phyloP scores from a whole-genome alignment of 2,329 filamentous ascomycete genomes.

The Ascochyta lentis region DNA sequence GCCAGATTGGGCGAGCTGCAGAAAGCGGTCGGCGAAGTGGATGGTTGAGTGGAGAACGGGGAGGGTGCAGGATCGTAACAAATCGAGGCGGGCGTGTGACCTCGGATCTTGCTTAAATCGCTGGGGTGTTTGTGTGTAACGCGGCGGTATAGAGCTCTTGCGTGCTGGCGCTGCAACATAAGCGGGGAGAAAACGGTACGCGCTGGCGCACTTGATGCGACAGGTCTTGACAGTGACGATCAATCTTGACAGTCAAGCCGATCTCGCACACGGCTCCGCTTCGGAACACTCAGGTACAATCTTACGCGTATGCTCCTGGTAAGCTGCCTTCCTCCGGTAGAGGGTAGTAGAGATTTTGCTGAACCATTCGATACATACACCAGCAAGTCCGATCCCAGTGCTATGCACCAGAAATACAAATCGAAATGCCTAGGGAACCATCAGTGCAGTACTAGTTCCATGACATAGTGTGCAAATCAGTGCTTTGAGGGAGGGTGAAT shows the following conservation, averaged over 20 bases:
- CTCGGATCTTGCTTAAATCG: constrained; percentile 5
- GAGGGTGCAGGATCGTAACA: constrained; percentile 6
- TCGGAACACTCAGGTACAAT: neutral
- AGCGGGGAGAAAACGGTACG: neutral
- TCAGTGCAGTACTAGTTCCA: neutral
- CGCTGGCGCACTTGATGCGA: constrained; percentile 1
- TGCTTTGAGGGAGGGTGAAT: neutral
- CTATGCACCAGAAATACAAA: neutral
- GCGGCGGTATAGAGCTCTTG: constrained; percentile 4
- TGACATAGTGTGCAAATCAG: neutral
- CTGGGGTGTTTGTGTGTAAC: constrained; percentile 5
- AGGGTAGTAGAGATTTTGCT: neutral
- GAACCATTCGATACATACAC: neutral
- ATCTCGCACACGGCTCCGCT: neutral
- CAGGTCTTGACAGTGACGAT: neutral
- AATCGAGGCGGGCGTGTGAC: neutral
- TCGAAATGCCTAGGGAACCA: no score
- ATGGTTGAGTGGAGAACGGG: neutral
- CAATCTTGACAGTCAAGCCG: neutral
- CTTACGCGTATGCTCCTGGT: neutral
- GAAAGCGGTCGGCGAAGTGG: constrained; percentile 11
- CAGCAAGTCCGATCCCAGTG: neutral
- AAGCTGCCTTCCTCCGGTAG: neutral
- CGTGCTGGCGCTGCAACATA: neutral
- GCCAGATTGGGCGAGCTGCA: constrained; percentile 14